Evolutionary conservation across 2,329 filamentous ascomycete species (phyloP).

Genomic region (Aspergillus pseudotamarii): DNA sequence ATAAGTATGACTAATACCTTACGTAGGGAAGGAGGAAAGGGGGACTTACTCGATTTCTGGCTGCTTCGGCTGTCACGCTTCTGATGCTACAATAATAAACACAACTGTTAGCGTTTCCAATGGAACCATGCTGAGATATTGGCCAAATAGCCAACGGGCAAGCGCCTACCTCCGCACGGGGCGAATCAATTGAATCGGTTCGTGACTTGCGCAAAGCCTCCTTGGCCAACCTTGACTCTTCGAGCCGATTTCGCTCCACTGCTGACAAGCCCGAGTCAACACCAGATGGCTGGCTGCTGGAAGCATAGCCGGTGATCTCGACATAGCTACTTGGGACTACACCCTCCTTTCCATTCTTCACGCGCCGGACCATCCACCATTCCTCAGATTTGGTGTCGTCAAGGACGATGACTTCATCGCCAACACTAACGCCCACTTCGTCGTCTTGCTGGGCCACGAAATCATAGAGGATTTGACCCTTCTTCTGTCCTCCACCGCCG

Average conservation of each 20-base stretch:
- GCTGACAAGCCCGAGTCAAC: conserved; percentile 65
- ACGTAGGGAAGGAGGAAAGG: not conserved
- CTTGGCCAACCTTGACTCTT: conserved; percentile 82
- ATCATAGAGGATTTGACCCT: conserved; percentile 86
- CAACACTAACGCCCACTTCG: conserved; percentile 87
- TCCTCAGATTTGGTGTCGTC: conserved; percentile 93
- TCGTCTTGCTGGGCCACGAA: conserved; percentile 97
- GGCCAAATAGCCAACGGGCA: conserved; percentile 49
- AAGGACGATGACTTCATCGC: conserved; percentile 86
- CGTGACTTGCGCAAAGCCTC: conserved; percentile 70
- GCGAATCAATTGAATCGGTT: conserved; percentile 56
- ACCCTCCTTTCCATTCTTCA: conserved; percentile 92
- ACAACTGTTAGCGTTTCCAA: conserved; percentile 63
- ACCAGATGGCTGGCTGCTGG: conserved; percentile 55
- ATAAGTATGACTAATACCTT: conserved; percentile 3
- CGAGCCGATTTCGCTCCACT: conserved; percentile 75
- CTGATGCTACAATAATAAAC: conserved; percentile 65
- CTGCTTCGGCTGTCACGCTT: conserved; percentile 69
- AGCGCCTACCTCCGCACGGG: conserved; percentile 69
- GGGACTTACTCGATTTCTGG: conserved; percentile 71
- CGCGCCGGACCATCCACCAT: conserved; percentile 92
- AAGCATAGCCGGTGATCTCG: conserved; percentile 73
- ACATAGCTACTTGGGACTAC: conserved; percentile 97
- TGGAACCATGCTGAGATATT: not conserved
- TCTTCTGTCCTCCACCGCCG: conserved; percentile 66